Base-by-base conservation (phyloP, 2,329 filamentous ascomycete genomes). In the Thielaviopsis punctulata region DNA sequence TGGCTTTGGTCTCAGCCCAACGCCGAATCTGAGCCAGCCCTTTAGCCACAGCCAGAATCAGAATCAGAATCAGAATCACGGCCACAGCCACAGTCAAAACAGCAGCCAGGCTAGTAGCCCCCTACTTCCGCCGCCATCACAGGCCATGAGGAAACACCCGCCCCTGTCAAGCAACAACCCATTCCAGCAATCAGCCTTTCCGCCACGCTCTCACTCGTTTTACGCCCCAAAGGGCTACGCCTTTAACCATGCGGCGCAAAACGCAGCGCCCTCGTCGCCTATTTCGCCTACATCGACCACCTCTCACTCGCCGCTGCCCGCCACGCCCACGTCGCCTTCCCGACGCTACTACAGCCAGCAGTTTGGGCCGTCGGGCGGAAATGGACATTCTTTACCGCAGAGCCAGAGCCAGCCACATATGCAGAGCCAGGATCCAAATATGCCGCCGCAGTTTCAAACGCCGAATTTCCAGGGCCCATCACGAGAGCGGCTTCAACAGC, bases 121-220 rank as follows among this genome's bases (percentile, higher is more conserved):
- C 30, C 30, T 36, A 36, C 30, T 4, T 4, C 30, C 30, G 13
- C 30, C 30, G 30, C 12, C 30, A 3, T 12, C 4, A 3, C 30
- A 36, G 30, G 4, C 30, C 6, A 15, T 15, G 30, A 4, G 30
- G 19, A 36, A 51, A n/a, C 27, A 30, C 21, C 27, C 23, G 48
- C 43, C 30, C 27, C 43, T 51, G 24, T 36, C 30, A 12, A 36
- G 30, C 30, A n/a, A n/a, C 30, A 49, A 27, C 18, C 30, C 18
- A n/a, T 22, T 43, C 36, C 44, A 51, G 24, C 27, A 51, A 2
- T n/a, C 24, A 7, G 27, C 48, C 19, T 55, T 52, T 39, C 45
- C 53, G 13, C 53, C 53, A 15, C 53, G 49, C 24, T 52, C 49
- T 9, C 41, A 52, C n/a, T 55, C 53, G 7, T 49, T 55, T 39